Evolutionary conservation across 2,329 filamentous ascomycete species (phyloP).

Genomic region (Clonostachys rhizophaga): DNA sequence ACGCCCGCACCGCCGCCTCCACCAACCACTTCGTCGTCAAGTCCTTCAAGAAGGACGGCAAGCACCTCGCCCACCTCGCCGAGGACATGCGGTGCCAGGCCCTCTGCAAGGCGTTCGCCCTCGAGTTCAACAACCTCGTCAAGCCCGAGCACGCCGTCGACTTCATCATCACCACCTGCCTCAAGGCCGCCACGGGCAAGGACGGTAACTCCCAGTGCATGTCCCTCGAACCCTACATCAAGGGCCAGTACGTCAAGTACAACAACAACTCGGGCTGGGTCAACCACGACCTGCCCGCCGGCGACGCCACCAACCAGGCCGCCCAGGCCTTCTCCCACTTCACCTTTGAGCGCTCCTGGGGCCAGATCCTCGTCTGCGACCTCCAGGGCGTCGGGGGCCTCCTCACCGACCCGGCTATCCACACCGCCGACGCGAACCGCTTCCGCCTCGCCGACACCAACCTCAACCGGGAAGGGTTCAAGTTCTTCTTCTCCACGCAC

Average conservation of each 20-base stretch:
- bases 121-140: slow-evolving; percentile 29
- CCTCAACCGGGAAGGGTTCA: slow-evolving; percentile 24
- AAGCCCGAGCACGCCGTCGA: slow-evolving; percentile 16
- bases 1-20: slow-evolving; percentile 20
- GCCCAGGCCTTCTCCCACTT: slow-evolving; percentile 36
- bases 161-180: slow-evolving; percentile 23
- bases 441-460: slow-evolving; percentile 26
- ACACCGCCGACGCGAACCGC: slow-evolving; percentile 21
- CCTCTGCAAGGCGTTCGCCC: slow-evolving; percentile 30
- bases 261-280: slow-evolving; percentile 26
- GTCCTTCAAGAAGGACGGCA: slow-evolving; percentile 16
- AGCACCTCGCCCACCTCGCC: slow-evolving; percentile 17
- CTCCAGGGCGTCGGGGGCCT: slow-evolving; percentile 26
- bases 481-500: slow-evolving; percentile 29
- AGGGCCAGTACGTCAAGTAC: slow-evolving; percentile 30
- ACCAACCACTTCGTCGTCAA: slow-evolving; percentile 26
- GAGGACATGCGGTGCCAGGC: slow-evolving; percentile 32
- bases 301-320: slow-evolving; percentile 14
- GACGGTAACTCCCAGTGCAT: slow-evolving; percentile 9
- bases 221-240: slow-evolving; percentile 27
- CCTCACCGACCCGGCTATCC: slow-evolving; percentile 29
- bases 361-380: slow-evolving; percentile 25
- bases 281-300: slow-evolving; percentile 10
- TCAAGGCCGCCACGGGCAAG: slow-evolving; percentile 9
- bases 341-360: slow-evolving; percentile 31